Base-by-base conservation (phyloP, 129 eudicot species). In the Lactuca saligna region DNA sequence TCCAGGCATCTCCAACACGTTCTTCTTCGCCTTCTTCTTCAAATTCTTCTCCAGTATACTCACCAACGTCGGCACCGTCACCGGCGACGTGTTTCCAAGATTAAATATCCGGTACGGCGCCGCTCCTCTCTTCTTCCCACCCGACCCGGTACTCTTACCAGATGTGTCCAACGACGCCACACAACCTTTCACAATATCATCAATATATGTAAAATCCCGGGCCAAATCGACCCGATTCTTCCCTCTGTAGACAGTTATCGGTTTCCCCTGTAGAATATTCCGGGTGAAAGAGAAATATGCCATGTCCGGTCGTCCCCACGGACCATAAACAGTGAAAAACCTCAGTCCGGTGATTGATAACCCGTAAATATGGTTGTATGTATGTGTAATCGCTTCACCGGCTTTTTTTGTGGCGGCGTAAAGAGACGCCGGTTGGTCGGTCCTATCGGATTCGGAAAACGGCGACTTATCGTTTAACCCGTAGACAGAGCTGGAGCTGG, bases 281-380 rank as follows among this genome's bases (percentile, higher is more conserved):
- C 63, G 50, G 6, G 89, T 84, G 13, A 84, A 84, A 0, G 79
- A 70, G n/a, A 81, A 84, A 66, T 84, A 84, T 2, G 89, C 89
- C 89, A 84, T 84, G 64, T 84, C 89, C 44, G 89, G 89, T 15
- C 89, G 54, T 9, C 89, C 89, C 89, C 89, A 84, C 54, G 89
- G 89, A 4, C 89, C 89, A 10, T 84, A 84, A 34, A 83, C 88
- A 9, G 88, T 83, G 39, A 83, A 83, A 31, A 83, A 83, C 17
- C 88, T 71, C 64, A 83, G 72, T 29, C 89, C 89, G 8, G 89
- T 84, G 10, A 84, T 75, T 0, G 89, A 81, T 44, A 84, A 70
- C 50, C 89, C 89, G 73, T 84, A 74, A 4, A 84, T 84, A 17
- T 84, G 89, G 7, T 84, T 84, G 37, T 84, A 84, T 0, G 77